These are phyloP conservation scores for Secale cereale DNA, from an alignment of 176 grass and related monocot genomes.

Conservation along the genomic window DNA sequence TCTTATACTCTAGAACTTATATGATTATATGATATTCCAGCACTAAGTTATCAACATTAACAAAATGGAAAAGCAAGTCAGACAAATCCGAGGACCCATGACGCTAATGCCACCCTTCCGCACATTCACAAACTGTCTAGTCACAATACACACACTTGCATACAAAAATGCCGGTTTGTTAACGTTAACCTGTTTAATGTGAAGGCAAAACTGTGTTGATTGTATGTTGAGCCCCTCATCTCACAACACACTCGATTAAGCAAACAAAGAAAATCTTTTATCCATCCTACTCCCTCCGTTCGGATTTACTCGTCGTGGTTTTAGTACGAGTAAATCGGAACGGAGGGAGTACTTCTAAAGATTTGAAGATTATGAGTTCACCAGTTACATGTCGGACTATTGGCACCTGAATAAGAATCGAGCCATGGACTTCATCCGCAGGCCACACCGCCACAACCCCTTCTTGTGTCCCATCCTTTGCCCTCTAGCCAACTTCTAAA, in stretches of 20 bases:
- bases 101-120: background rate
- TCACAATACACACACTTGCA: background rate
- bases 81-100: background rate
- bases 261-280: conserved; percentile 79
- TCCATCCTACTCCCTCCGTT: too few relatives aligned
- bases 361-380: too few relatives aligned
- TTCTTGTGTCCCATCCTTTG: too few relatives aligned
- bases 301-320: too few relatives aligned
- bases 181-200: conserved; percentile 12
- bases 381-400: too few relatives aligned
- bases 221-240: conserved; percentile 37
- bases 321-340: too few relatives aligned
- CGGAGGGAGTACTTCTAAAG: too few relatives aligned
- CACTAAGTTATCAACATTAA: background rate
- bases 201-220: conserved; percentile 21
- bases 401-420: too few relatives aligned
- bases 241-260: conserved; percentile 71
- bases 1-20: background rate
- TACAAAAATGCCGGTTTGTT: conserved; percentile 15
- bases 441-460: too few relatives aligned
- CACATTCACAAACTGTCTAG: background rate
- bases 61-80: conserved; percentile 5
- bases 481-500: too few relatives aligned
- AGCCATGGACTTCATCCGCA: too few relatives aligned
- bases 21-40: conserved; percentile 3